Percentiles rank a stretch among this genome's conserved stretches.
Evolutionary conservation across 148 eudicot species (phyloP).

Genomic region (Nepenthes gracilis): DNA sequence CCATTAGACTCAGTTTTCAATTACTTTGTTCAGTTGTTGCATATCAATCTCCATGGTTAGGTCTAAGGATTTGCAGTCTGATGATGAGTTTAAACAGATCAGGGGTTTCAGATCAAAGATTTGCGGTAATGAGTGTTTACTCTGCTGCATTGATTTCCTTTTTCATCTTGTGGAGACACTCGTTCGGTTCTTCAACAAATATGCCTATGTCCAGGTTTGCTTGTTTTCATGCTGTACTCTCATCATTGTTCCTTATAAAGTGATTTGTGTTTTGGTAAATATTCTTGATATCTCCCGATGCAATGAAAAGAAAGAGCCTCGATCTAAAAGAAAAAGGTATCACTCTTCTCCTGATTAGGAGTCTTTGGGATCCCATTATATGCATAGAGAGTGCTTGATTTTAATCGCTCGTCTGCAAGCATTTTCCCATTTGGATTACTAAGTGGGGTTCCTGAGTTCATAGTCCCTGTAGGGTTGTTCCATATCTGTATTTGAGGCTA

Average conservation of each 20-base stretch:
- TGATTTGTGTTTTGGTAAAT: neutral
- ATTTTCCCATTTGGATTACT: no score
- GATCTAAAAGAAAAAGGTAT: no score
- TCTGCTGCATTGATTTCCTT: slow-evolving; percentile 86
- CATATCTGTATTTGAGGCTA: no score
- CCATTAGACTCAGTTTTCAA: neutral
- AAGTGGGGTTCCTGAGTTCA: no score
- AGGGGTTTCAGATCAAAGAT: slow-evolving; percentile 90
- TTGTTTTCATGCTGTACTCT: neutral
- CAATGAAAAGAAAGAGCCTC: neutral
- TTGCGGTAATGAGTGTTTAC: slow-evolving; percentile 84
- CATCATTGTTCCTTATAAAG: neutral
- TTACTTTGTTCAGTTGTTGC: no score
- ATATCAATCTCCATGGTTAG: neutral
- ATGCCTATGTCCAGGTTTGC: slow-evolving; percentile 87
- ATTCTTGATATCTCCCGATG: no score
- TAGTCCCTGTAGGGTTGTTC: no score
- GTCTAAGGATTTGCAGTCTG: no score
- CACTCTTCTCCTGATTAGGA: no score
- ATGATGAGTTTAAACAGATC: slow-evolving; percentile 38
- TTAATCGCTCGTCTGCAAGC: no score
- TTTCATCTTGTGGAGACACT: slow-evolving; percentile 94
- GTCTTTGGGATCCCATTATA: no score
- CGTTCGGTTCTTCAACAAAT: slow-evolving; percentile 93
- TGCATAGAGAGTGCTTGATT: no score